Evolutionary conservation across 1,284 basidiomycete genomes (phyloP).

Genomic region (Ustilago loliicola): DNA sequence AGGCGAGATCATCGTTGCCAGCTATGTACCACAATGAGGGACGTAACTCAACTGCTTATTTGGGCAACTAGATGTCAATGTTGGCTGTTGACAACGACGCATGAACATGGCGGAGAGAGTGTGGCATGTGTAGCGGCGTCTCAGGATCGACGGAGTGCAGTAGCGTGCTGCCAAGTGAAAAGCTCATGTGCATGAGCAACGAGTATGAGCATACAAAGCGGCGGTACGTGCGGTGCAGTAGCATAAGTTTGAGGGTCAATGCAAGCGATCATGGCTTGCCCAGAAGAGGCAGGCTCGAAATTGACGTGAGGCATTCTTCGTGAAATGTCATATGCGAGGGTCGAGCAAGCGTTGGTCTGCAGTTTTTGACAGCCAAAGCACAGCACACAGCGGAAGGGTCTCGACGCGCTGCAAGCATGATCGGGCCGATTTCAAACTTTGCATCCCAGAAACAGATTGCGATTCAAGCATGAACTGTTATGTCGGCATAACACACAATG

Average conservation of each 20-base stretch:
- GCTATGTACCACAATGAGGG: conserved; percentile 20
- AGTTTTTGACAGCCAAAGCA: conserved; percentile 20
- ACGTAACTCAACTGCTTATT: conserved; percentile 23
- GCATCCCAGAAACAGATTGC: not conserved
- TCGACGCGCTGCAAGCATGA: not conserved
- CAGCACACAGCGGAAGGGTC: not conserved
- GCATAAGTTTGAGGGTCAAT: not conserved
- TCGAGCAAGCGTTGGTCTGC: conserved; percentile 10
- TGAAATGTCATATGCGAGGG: conserved; percentile 33
- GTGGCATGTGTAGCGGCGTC: conserved; percentile 10
- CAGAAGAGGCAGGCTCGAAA: not conserved
- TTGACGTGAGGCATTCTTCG: conserved; percentile 27
- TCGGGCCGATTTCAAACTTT: not conserved
- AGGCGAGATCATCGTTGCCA: not conserved
- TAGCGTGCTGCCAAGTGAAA: conserved; percentile 2
- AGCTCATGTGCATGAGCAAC: conserved; percentile 5
- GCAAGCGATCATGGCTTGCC: not conserved
- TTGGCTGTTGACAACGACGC: not conserved
- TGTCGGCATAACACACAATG: not conserved
- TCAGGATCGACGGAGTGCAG: conserved; percentile 8
- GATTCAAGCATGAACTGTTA: not conserved
- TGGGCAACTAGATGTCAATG: conserved; percentile 7
- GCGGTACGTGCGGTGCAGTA: not conserved
- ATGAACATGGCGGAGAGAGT: conserved; percentile 4
- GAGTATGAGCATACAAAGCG: not conserved